Evolutionary conservation across 345 rosid species (phyloP).

Genomic region (Eucalyptus viminalis): DNA sequence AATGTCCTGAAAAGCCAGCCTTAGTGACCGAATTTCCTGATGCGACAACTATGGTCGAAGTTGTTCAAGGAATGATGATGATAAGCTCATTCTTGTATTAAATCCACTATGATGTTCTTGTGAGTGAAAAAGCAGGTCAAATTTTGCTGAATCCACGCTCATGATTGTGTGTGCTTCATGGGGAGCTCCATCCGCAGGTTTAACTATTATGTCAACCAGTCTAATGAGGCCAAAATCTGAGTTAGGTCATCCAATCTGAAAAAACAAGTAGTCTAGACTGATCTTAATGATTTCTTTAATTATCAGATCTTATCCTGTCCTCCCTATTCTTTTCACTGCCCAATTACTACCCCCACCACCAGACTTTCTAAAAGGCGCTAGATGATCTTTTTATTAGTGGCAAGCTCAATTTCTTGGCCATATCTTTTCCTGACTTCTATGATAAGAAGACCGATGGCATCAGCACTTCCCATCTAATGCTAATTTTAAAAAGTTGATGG

Average conservation of each 20-base stretch:
- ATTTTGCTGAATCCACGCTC: not conserved
- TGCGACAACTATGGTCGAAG: not conserved
- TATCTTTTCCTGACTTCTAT: not conserved
- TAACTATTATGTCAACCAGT: not conserved
- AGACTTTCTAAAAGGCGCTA: not conserved
- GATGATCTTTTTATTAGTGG: not conserved
- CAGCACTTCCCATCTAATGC: not conserved
- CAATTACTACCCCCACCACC: not conserved
- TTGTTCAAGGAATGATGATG: not conserved
- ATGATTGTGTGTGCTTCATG: not conserved
- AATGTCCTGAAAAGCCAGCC: not conserved
- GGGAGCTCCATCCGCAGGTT: not conserved
- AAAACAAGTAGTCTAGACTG: not conserved
- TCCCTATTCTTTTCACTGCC: not conserved
- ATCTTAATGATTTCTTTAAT: not conserved
- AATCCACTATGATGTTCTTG: not conserved
- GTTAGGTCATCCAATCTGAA: not conserved
- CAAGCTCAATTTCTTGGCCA: not conserved
- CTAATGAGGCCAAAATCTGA: not conserved
- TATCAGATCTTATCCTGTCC: not conserved
- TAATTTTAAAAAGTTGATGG: conserved; percentile 11
- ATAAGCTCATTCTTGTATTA: not conserved
- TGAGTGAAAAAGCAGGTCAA: not conserved
- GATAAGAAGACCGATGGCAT: not conserved
- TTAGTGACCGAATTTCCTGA: not conserved